A percentile compares a stretch with the other conserved stretches of the same genome.
phyloP scores from a whole-genome alignment of 345 rosid genomes.

The Eucalyptus pauciflora region DNA sequence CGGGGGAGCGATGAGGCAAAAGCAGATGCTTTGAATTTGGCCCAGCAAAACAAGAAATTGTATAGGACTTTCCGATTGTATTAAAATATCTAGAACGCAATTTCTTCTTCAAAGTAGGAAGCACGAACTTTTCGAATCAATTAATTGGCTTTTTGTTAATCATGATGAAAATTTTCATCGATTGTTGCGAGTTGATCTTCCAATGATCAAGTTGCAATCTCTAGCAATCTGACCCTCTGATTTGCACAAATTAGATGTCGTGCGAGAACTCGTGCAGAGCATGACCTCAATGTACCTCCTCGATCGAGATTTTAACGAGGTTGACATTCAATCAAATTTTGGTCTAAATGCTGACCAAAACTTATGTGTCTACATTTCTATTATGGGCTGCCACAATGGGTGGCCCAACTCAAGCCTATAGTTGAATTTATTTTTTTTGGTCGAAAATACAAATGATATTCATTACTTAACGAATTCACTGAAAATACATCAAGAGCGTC shows the following conservation, averaged over 20 bases:
- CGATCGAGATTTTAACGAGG: background rate
- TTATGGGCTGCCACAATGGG: background rate
- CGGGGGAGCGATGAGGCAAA: background rate
- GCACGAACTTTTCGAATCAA: background rate
- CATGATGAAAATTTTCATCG: background rate
- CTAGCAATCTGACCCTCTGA: background rate
- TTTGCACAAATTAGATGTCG: background rate
- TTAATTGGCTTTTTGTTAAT: background rate
- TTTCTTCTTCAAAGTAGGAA: background rate
- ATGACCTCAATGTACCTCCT: background rate
- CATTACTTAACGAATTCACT: no score
- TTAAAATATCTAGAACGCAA: background rate
- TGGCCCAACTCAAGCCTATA: background rate
- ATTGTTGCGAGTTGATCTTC: background rate
- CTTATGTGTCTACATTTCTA: background rate
- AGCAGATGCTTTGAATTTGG: background rate
- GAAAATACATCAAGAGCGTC: no score
- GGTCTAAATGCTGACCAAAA: background rate
- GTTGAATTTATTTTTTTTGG: rapidly evolving
- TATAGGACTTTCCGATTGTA: background rate
- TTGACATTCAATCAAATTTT: background rate
- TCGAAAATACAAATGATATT: no score
- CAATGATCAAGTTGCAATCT: background rate
- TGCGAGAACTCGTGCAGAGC: background rate
- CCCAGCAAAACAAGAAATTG: background rate